phyloP scores from a whole-genome alignment of 202 grass and related monocot species.

The Musa balbisiana region DNA sequence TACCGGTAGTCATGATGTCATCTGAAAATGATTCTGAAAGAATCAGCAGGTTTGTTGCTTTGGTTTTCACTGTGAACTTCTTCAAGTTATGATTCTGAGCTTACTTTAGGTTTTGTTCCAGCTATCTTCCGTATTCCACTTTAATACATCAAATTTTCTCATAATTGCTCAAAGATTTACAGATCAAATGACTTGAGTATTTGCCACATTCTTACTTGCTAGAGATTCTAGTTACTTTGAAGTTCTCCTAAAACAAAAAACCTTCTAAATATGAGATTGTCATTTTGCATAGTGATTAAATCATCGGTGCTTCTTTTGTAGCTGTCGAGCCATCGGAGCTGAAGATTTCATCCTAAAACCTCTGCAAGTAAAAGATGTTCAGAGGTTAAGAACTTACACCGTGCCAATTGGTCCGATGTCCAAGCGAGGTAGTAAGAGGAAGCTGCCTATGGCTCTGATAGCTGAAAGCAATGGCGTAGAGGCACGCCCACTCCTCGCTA shows the following conservation, averaged over 20 bases:
- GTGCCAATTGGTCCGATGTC: conserved; percentile 14
- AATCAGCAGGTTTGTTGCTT: conserved; percentile 12
- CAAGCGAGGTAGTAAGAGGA: conserved; percentile 21
- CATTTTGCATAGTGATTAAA: too few relatives aligned
- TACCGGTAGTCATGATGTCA: conserved; percentile 22
- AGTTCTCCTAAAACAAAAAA: too few relatives aligned
- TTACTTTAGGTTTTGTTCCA: too few relatives aligned
- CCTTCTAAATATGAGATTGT: too few relatives aligned
- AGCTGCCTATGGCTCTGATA: conserved; percentile 22
- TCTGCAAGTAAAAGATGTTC: conserved; percentile 70
- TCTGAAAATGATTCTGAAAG: conserved; percentile 15
- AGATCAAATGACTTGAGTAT: not conserved
- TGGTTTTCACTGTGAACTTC: not conserved
- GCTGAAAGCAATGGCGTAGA: conserved; percentile 14
- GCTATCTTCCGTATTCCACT: not conserved
- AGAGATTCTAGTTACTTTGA: too few relatives aligned
- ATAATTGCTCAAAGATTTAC: not conserved
- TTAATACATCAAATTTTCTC: not conserved
- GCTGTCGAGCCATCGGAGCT: conserved; percentile 54
- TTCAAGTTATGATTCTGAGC: not conserved
- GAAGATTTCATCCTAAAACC: conserved; percentile 90
- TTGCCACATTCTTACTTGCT: too few relatives aligned
- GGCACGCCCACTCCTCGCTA: conserved; percentile 38
- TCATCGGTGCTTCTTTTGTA: not conserved
- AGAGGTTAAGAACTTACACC: conserved; percentile 51